phyloP scores from a whole-genome alignment of 805 yeast species.

The Teunomyces lycoperdinae region DNA sequence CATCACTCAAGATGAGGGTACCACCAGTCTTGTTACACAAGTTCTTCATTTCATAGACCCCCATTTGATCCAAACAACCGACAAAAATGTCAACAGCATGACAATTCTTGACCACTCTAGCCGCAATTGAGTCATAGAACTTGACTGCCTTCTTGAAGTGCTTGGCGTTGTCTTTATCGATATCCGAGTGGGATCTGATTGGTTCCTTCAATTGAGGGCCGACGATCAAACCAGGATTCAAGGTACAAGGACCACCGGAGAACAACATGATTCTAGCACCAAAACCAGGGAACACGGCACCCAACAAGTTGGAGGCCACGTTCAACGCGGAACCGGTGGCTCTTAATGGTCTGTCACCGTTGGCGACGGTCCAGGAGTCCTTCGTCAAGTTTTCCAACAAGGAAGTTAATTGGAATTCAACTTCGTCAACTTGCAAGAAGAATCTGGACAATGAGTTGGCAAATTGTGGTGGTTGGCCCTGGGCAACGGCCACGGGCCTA shows the following conservation, averaged over 20 bases:
- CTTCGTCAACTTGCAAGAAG: conserved; percentile 68
- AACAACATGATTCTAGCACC: conserved; percentile 90
- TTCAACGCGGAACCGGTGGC: conserved; percentile 91
- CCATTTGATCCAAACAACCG: conserved; percentile 95
- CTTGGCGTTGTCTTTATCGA: conserved; percentile 84
- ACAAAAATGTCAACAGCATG: conserved; percentile 89
- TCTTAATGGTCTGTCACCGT: conserved; percentile 81
- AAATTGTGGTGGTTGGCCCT: conserved; percentile 21
- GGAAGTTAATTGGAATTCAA: conserved; percentile 80
- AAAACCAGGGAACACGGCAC: conserved; percentile 76
- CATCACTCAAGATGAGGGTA: conserved; percentile 80
- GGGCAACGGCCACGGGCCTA: conserved; percentile 26
- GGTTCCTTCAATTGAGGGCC: conserved; percentile 92
- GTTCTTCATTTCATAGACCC: conserved; percentile 89
- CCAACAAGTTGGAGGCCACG: conserved; percentile 78
- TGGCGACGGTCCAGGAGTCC: conserved; percentile 88
- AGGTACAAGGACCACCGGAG: conserved; percentile 93
- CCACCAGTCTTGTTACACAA: conserved; percentile 89
- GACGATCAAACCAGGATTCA: conserved; percentile 92
- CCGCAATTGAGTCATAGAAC: conserved; percentile 73
- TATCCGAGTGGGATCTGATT: conserved; percentile 94
- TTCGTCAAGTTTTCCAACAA: conserved; percentile 72
- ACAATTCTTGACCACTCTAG: conserved; percentile 64
- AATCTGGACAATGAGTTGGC: conserved; percentile 51
- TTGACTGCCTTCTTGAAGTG: conserved; percentile 84